Base-by-base conservation (phyloP, 1,139 yeast genomes). In the Suhomyces bribrorum region DNA sequence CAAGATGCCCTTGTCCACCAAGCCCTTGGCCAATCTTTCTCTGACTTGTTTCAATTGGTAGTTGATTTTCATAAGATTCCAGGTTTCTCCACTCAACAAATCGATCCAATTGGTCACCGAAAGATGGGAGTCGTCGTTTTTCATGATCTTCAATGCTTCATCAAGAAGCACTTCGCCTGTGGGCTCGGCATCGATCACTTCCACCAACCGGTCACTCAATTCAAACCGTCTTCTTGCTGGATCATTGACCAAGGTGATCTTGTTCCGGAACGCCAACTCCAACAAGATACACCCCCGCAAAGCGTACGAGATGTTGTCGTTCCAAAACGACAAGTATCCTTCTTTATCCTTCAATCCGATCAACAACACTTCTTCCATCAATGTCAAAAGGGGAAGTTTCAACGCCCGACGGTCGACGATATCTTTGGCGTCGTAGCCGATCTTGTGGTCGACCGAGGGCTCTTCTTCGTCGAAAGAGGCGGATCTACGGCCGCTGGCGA, bases 1-100 rank as follows among this genome's bases (percentile, higher is more conserved):
- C 56, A 94, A 75, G 36, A 92, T 84, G n/a, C 98, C 98, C 66
- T 92, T 92, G 62, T 92, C 99, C 23, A 94, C 99, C 41, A 92
- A 74, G 1, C 98, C 99, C 64, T 92, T 92, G 38, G 97, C 96
- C 48, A 92, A 75, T 53, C 99, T 77, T 64, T 92, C 99, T 56
- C 98, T 80, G 5, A 94, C 99, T 64, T 92, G 98, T 61, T 92
- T 92, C 60, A 92, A 77, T 65, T 92, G 99, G 65, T 90, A 92
- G 56, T 85, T 86, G 53, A 92, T 89, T 60, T 94, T 94, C 79
- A 90, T 78, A 52, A 92, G 70, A 63, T 92, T 92, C 99, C 99
- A 92, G 3, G 98, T 94, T 62, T 92, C 99, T 32, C 95, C 99
- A 47, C 90, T 80, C 49, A 92, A 76, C 45, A 90, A 76, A 61